Conservation (phyloP, 345 rosid species). For the Aegle marmelos region DNA sequence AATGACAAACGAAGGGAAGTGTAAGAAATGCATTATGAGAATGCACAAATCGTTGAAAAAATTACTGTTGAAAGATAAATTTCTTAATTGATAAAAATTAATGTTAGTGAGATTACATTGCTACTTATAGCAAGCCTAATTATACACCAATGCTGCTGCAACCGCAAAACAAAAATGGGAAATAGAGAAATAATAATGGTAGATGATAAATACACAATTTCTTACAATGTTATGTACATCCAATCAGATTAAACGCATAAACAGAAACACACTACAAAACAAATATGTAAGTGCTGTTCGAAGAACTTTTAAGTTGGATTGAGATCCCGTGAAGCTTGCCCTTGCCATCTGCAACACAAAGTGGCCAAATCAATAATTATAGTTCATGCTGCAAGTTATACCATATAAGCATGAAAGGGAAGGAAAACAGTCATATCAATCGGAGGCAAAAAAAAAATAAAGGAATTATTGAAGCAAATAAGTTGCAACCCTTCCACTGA, state of each 20-base stretch:
- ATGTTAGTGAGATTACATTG: conserved; percentile 26
- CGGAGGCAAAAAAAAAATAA: too few species aligned
- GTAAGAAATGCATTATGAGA: not conserved
- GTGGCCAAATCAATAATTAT: not conserved
- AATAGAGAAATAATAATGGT: conserved; percentile 20
- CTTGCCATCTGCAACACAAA: conserved; percentile 70
- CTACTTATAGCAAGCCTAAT: conserved; percentile 23
- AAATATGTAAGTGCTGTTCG: conserved; percentile 17
- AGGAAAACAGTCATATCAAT: not conserved
- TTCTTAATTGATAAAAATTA: conserved; percentile 9
- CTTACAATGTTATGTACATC: conserved; percentile 70
- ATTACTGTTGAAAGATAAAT: not conserved
- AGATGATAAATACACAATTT: conserved; percentile 39
- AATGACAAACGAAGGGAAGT: not conserved
- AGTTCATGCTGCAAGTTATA: not conserved
- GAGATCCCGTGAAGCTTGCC: conserved; percentile 66
- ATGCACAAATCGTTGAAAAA: not conserved
- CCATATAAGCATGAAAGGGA: not conserved
- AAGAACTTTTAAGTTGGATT: conserved; percentile 35
- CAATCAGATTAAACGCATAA: conserved; percentile 48
- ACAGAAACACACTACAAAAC: conserved; percentile 31
- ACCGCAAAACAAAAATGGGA: conserved; percentile 22
- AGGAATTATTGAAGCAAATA: too few species aligned
- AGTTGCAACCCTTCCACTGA: not conserved
- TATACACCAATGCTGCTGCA: conserved; percentile 26